These are phyloP conservation scores for Pestalotiopsis sp. DNA, from an alignment of 2,329 filamentous ascomycete species.

Conservation along the genomic window DNA sequence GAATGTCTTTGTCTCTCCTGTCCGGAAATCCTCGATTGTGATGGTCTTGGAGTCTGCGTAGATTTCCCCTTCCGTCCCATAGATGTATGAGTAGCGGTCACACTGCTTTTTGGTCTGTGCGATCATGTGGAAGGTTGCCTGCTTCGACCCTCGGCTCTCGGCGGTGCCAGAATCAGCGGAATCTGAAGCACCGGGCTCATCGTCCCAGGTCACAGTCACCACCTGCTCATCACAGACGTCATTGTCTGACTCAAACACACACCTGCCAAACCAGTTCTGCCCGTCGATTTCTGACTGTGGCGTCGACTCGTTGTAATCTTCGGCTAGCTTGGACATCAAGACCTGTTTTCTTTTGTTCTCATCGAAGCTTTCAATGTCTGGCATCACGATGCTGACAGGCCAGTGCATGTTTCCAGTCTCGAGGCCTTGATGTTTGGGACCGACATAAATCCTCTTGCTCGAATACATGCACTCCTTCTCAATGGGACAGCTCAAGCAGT, in stretches of 20 bases:
- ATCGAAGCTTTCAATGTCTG: slow-evolving; percentile 83
- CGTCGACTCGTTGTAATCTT: slow-evolving; percentile 56
- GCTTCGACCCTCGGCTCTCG: slow-evolving; percentile 70
- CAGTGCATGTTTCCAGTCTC: slow-evolving; percentile 70
- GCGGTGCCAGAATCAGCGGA: slow-evolving; percentile 22
- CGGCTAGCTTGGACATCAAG: slow-evolving; percentile 36
- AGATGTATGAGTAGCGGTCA: slow-evolving; percentile 80
- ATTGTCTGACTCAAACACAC: slow-evolving; percentile 92
- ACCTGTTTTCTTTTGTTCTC: slow-evolving; percentile 41
- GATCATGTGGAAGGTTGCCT: slow-evolving; percentile 91
- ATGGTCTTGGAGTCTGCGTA: slow-evolving; percentile 82
- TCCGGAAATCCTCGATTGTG: slow-evolving; percentile 72
- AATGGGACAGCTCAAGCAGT: slow-evolving; percentile 80
- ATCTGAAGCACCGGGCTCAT: slow-evolving; percentile 51
- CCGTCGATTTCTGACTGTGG: slow-evolving; percentile 49
- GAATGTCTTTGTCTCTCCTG: slow-evolving; percentile 55
- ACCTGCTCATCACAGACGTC: slow-evolving; percentile 92
- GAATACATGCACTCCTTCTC: slow-evolving; percentile 82
- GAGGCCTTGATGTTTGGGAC: slow-evolving; percentile 62
- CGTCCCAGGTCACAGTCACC: slow-evolving; percentile 86
- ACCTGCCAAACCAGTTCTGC: slow-evolving; percentile 85
- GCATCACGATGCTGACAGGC: slow-evolving; percentile 88
- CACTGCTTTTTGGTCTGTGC: slow-evolving; percentile 88
- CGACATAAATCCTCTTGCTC: slow-evolving; percentile 79
- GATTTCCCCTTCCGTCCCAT: slow-evolving; percentile 85